Conservation (phyloP, 2,329 filamentous ascomycete species). For the Tolypocladium album region DNA sequence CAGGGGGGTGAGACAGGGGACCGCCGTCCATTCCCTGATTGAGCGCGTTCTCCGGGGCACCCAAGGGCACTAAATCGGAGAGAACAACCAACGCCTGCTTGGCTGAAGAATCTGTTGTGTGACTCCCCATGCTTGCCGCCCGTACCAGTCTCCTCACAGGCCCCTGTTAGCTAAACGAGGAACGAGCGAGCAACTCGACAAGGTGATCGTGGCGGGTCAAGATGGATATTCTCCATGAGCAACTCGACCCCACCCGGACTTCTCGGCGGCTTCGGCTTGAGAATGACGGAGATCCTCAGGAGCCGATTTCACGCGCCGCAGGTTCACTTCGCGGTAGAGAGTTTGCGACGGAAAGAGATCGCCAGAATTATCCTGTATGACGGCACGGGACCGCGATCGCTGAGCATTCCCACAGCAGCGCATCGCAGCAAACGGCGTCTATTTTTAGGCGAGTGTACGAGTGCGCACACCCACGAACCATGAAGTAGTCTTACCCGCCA, state of each 20-base stretch:
- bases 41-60: conserved; percentile 9
- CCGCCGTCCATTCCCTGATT: conserved; percentile 9
- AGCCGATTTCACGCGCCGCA: neutral
- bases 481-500: neutral
- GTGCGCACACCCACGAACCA: neutral
- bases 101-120: conserved; percentile 1
- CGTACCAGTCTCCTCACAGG: neutral
- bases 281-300: neutral
- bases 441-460: neutral
- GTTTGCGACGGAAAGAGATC: no score
- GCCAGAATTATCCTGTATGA: neutral
- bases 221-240: neutral
- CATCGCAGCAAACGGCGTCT: neutral
- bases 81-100: neutral
- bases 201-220: neutral
- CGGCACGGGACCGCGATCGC: neutral
- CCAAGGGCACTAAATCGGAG: conserved; percentile 5
- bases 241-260: neutral
- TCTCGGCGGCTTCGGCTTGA: neutral
- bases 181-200: neutral
- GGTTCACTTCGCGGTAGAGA: no score
- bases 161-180: neutral
- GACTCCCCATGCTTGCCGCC: neutral
- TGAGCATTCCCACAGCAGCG: neutral
- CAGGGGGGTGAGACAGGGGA: conserved; percentile 3